Base-by-base conservation (phyloP, 176 grass and related monocot genomes). In the Oryza glumipatula region DNA sequence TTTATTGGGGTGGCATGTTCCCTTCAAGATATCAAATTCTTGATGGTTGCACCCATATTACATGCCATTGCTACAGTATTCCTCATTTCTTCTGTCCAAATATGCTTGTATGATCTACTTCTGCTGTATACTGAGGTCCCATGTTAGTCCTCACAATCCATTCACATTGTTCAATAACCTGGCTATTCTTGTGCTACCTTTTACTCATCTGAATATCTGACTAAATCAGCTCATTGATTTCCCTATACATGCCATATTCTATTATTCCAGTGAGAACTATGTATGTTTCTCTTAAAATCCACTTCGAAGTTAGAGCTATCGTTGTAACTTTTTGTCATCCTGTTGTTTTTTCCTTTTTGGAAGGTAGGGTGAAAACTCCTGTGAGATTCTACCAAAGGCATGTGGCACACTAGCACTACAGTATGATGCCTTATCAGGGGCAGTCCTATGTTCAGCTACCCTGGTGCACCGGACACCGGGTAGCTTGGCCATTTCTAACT, bases 1-100 rank as follows among this genome's bases (percentile, higher is more conserved):
- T 60, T 60, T 19, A 22, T 60, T 60, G 30, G 30, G n/a, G 3
- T 21, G 6, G 11, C 22, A 73, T 45, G 38, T 21, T 63, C 3
- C 17, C 23, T 77, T 13, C 15, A 61, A 28, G 5, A 73, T 79
- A 73, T 77, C 11, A 17, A 78, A 43, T 88, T 73, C 36, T 83
- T 43, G 5, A 49, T 54, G 4, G 5, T 22, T 65, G 26, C 28
- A 48, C 38, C 21, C 51, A 65, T 70, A 32, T 51, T 44, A 81
- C 30, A 44, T 11, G 17, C 7, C 16, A 23, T 65, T 36, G 11
- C 32, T 76, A 67, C 41, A 70, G 39, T 5, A 8, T 65, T 15
- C 8, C 11, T 66, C 33, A 5, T 56, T 54, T 65, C 0, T 56
- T 64, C 16, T 72, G 8, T 56, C 38, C 0, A 58, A 24, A 67